Base-by-base conservation (phyloP, 2,329 filamentous ascomycete species). In the Teratosphaeria zuluensis region DNA sequence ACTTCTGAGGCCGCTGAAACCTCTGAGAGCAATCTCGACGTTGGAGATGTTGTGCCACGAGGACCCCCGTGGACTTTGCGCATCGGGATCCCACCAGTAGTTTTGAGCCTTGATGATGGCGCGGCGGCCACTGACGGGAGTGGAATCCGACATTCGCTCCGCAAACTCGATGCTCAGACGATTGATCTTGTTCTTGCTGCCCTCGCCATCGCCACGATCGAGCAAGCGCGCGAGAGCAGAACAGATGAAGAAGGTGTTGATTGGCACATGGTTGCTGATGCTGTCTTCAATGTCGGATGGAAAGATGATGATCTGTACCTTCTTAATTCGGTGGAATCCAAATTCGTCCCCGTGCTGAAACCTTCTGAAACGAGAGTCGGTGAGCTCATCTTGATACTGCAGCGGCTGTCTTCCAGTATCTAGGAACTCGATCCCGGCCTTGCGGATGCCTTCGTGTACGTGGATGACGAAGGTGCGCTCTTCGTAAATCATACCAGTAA, bases 211-310 rank as follows among this genome's bases (percentile, higher is more conserved):
- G 14, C 59, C 54, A 9, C 63, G 59, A n/a, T 66, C 57, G 7
- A 72, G 62, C 12, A 70, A 59, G 11, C 59, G 61, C 53, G 59
- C 61, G 4, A 72, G 62, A 11, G 67, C 65, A 7, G 62, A 60
- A 19, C 61, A 58, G 64, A 69, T 70, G 64, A 64, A 70, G 60
- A 67, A 69, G 0, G 69, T 70, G 59, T 67, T 67, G 56, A 70
- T 59, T 1, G 63, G 55, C 2, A 62, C 61, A 48, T 66, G 64
- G n/a, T 62, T 62, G 51, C 5, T 57, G 32, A 21, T 54, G 24
- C 31, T 35, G 24, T 58, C 58, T 14, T 58, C 54, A 7, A 38
- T 53, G 12, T 54, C 53, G 2, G 62, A 48, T 9, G 66, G 67
- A 48, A 63, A 64, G 56, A 72, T 68, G 16, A 53, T 51, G 55